Conservation (phyloP, 495 filamentous ascomycete genomes). For the Bryoglossum gracile region DNA sequence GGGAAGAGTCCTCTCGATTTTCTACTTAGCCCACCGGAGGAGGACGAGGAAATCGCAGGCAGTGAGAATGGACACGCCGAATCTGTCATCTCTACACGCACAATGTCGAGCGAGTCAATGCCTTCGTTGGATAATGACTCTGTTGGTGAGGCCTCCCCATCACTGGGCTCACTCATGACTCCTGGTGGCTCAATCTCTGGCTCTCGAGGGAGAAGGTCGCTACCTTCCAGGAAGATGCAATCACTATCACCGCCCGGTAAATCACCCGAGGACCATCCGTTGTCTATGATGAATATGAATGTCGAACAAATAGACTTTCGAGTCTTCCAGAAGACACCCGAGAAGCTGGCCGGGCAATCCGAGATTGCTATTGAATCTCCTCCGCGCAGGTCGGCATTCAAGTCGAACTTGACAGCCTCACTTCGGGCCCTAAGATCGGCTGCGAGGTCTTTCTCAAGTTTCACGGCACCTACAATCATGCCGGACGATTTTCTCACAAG, state of each 20-base stretch:
- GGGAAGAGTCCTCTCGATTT: conserved; percentile 44
- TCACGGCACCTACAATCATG: conserved; percentile 64
- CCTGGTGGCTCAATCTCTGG: conserved; percentile 4
- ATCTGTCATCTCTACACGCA: conserved; percentile 37
- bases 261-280: conserved; percentile 35
- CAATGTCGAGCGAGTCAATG: conserved; percentile 53
- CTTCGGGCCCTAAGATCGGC: conserved; percentile 79
- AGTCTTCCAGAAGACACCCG: conserved; percentile 30
- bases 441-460: conserved; percentile 72
- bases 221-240: conserved; percentile 27
- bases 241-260: conserved; percentile 23
- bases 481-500: conserved; percentile 87
- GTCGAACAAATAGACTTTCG: conserved; percentile 40
- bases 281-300: conserved; percentile 32
- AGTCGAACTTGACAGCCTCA: conserved; percentile 92
- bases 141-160: conserved; percentile 24
- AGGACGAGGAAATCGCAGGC: conserved; percentile 38
- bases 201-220: conserved; percentile 24
- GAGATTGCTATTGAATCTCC: conserved; percentile 21
- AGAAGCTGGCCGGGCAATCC: conserved; percentile 32
- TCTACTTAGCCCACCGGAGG: conserved; percentile 48
- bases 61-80: conserved; percentile 38
- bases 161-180: conserved; percentile 21
- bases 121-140: conserved; percentile 53
- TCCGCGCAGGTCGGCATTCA: conserved; percentile 56